phyloP scores from a whole-genome alignment of 345 rosid species.

The Citrus sp. region DNA sequence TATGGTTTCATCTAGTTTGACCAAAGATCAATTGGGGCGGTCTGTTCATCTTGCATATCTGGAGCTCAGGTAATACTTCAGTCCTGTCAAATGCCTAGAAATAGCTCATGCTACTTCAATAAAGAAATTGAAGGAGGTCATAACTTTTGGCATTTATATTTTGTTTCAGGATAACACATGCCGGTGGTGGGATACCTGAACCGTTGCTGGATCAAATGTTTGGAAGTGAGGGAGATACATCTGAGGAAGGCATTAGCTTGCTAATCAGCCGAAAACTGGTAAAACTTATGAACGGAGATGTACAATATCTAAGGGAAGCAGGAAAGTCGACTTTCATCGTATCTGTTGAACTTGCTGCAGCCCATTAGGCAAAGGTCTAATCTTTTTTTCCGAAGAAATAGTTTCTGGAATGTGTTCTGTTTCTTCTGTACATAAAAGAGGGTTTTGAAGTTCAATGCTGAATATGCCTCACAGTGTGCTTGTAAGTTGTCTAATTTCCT shows the following conservation, averaged over 20 bases:
- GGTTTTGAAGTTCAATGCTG: conserved; percentile 2
- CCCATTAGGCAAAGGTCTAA: conserved; percentile 20
- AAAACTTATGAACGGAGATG: conserved; percentile 91
- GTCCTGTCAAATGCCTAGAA: neutral
- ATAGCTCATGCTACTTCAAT: neutral
- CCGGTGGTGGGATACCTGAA: conserved; percentile 69
- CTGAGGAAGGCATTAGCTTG: conserved; percentile 77
- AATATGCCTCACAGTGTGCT: neutral
- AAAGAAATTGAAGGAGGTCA: neutral
- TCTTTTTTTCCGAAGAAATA: neutral
- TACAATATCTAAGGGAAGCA: conserved; percentile 79
- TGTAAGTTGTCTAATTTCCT: conserved; percentile 3
- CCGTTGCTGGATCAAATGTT: conserved; percentile 72
- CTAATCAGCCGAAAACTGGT: conserved; percentile 70
- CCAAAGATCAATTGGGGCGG: conserved; percentile 63
- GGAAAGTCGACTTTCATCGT: conserved; percentile 68
- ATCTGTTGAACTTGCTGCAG: conserved; percentile 69
- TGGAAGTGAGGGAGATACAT: conserved; percentile 50
- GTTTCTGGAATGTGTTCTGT: neutral
- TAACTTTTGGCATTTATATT: neutral
- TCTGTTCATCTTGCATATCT: conserved; percentile 68
- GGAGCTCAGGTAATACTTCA: conserved; percentile 59
- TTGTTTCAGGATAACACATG: conserved; percentile 55
- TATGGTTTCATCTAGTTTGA: conserved; percentile 45
- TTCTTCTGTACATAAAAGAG: neutral